phyloP scores from a whole-genome alignment of 2,329 filamentous ascomycete genomes.

The Aspergillus fijiensis region DNA sequence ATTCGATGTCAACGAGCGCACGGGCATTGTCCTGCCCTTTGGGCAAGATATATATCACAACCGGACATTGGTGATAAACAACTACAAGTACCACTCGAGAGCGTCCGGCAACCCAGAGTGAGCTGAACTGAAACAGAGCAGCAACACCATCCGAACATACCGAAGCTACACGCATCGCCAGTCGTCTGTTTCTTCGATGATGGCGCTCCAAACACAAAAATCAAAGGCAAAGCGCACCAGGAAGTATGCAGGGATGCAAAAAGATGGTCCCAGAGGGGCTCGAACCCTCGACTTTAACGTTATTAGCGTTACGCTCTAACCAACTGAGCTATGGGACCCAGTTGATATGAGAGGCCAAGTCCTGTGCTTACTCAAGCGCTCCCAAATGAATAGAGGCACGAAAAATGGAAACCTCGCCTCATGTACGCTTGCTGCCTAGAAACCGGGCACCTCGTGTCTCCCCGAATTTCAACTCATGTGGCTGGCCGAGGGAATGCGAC shows the following conservation, averaged over 20 bases:
- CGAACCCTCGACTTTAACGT: not conserved
- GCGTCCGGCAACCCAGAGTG: too few relatives aligned
- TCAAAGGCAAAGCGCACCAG: not conserved
- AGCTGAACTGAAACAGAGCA: too few relatives aligned
- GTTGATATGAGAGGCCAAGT: not conserved
- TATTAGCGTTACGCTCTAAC: not conserved
- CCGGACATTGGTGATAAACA: too few relatives aligned
- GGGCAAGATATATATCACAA: too few relatives aligned
- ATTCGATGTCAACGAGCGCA: too few relatives aligned
- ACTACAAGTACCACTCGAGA: too few relatives aligned
- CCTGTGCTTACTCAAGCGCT: accelerated
- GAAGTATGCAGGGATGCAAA: not conserved
- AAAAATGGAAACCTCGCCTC: not conserved
- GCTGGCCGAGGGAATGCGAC: not conserved
- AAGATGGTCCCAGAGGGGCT: not conserved
- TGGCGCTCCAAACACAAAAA: not conserved
- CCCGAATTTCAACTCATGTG: not conserved
- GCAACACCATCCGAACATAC: not conserved
- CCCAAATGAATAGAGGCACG: not conserved
- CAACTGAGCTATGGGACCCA: not conserved
- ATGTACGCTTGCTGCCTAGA: not conserved
- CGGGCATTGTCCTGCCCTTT: too few relatives aligned
- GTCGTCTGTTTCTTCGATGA: too few relatives aligned
- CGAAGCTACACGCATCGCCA: not conserved
- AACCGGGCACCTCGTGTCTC: not conserved